These are phyloP conservation scores for Lachnellula hyalina DNA, from an alignment of 2,329 filamentous ascomycete species.

Conservation along the genomic window DNA sequence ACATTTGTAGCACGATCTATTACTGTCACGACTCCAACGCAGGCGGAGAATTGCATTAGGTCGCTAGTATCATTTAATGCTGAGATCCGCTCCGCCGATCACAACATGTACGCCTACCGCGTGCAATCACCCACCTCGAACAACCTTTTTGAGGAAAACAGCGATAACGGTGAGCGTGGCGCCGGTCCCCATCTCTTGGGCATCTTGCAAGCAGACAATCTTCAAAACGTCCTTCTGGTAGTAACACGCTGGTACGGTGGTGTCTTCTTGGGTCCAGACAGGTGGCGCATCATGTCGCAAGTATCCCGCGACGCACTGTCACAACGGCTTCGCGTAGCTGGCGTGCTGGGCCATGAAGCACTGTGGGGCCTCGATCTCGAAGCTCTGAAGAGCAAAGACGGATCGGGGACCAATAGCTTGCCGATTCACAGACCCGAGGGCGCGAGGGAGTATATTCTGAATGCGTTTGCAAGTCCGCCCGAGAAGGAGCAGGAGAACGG, in stretches of 20 bases:
- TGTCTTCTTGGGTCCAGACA: constrained; percentile 54
- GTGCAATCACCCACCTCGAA: constrained; percentile 15
- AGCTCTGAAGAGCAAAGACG: constrained; percentile 33
- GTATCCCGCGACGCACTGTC: constrained; percentile 51
- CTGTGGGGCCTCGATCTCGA: constrained; percentile 57
- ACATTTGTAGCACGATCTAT: constrained; percentile 53
- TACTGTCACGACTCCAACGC: constrained; percentile 34
- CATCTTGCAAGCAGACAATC: constrained; percentile 45
- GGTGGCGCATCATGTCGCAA: constrained; percentile 57
- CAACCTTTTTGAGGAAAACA: constrained; percentile 23
- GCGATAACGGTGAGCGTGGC: constrained; percentile 57
- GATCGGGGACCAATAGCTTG: constrained; percentile 42
- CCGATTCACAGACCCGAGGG: constrained; percentile 70
- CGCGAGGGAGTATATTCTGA: constrained; percentile 54
- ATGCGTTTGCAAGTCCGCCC: constrained; percentile 47
- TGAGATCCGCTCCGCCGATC: constrained; percentile 47
- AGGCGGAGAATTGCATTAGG: constrained; percentile 41
- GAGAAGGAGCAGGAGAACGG: constrained; percentile 10
- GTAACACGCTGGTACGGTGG: constrained; percentile 60
- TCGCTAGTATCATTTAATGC: constrained; percentile 45
- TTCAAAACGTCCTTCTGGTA: constrained; percentile 50
- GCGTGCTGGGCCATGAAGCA: constrained; percentile 44
- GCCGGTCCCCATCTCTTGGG: constrained; percentile 52
- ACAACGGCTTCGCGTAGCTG: constrained; percentile 42
- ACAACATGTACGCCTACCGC: constrained; percentile 42